Base-by-base conservation (phyloP, 2,329 filamentous ascomycete species). In the Parastagonospora nodorum region DNA sequence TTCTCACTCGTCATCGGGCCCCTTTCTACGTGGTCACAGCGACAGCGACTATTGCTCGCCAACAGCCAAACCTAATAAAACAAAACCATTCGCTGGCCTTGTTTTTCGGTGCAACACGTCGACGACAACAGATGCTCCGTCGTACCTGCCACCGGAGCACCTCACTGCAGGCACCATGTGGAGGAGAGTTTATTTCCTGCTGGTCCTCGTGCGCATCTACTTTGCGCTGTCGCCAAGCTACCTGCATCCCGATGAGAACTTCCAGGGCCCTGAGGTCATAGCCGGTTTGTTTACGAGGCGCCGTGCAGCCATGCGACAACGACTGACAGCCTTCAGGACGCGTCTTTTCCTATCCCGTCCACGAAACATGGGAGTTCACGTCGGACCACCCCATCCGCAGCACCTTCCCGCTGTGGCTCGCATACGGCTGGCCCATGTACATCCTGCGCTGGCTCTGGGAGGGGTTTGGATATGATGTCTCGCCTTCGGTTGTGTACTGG, bases 191-290 rank as follows among this genome's bases (percentile, higher is more conserved):
- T 96, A 96, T 77, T 81, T 97, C 57, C 77, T 95, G 49, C 82
- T 99, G 65, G 82, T 96, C 67, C 80, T 94, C 62, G 85, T 96
- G 67, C 88, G 94, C 75, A 82, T 97, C 69, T 97, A 93, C 84
- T 93, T 97, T 74, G 93, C 94, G 53, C 79, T 97, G 59, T 92
- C 89, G 57, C 90, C 94, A 51, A 97, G 93, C 80, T 99, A 99
- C 75, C 84, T 99, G 40, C 94, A 99, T 74, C 94, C 94, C 5
- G 94, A 99, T 78, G 94, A 99, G 82, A 94, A 97, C 80, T 99
- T 99, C 69, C 94, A 99, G 78, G 94, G 94, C 31, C 94, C 94
- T 12, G 94, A 99, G 79, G 88, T 97, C 59, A 94, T 97, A 69
- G 92, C 93, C 68, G 93, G 93, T 97, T 66, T 44, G 63, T 48